Evolutionary conservation across 805 yeast genomes (phyloP), one percentile per base, ranked within the genome.

Genomic region (Candida tammaniensis): DNA sequence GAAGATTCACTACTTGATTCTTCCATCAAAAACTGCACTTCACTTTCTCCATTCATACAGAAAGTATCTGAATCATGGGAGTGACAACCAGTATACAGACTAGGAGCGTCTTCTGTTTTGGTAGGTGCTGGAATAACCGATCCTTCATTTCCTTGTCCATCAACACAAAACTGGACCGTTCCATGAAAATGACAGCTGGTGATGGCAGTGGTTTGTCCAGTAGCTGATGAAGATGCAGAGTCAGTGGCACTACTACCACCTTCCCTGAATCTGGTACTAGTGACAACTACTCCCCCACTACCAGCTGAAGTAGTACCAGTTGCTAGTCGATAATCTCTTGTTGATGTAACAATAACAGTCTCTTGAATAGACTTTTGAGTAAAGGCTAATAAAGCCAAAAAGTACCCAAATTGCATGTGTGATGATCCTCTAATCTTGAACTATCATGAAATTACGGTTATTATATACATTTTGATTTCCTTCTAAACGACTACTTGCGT

Each of bases 141-240:
- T 7, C 50, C 48, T 32, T 51, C 57, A 22, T 31, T 33, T 2
- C 58, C 59, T 5, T 42, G 10, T 5, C 39, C 42, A 30, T 53
- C 51, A 10, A 46, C 22, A 35, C 59, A 54, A 30, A 26, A 47
- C 14, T 39, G 48, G 9, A 36, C 33, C 3, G 38, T 16, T 2
- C 43, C 56, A 40, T 49, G 57, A 29, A 47, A 37, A 31, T 53
- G 55, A 33, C 59, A 54, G 13, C 42, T 39, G 7, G 50, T 43
- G 13, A 32, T 14, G 13, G 31, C 31, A 8, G 31, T 28, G 4
- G 31, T 28, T 28, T 28, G 31, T 13, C 18, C 26, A 15, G 20
- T 22, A 13, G 24, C 21, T 19, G 21, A 22, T 5, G n/a, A 11
- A 10, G 24, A 5, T 7, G 24, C 5, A 22, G 24, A 5, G n/a